Conservation (phyloP, 441 rosid species). For the Populus hybrid region DNA sequence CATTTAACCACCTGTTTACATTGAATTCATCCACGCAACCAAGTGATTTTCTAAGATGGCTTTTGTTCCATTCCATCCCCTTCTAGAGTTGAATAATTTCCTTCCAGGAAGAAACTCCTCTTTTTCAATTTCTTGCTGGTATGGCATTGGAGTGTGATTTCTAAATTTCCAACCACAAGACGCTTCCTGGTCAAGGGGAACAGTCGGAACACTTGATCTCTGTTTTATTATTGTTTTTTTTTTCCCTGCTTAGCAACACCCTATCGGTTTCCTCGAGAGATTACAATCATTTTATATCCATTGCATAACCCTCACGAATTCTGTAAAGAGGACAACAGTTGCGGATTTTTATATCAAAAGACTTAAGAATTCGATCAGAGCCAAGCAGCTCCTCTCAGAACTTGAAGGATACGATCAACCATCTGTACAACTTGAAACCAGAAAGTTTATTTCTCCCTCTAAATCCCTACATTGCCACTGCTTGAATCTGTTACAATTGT, state of each 20-base stretch:
- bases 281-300: not conserved
- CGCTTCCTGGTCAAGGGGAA: constrained; percentile 18
- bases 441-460: constrained; percentile 21
- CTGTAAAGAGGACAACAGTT: not conserved
- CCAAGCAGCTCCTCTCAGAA: constrained; percentile 14
- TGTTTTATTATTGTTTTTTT: not conserved
- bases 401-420: constrained; percentile 10
- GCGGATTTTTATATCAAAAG: not conserved
- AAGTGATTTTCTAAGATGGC: not conserved
- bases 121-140: not conserved
- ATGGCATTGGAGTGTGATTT: constrained; percentile 8
- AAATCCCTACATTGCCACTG: constrained; percentile 43
- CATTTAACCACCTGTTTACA: constrained; percentile 20
- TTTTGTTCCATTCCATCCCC: not conserved
- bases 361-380: constrained; percentile 12
- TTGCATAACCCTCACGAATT: not conserved
- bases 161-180: constrained; percentile 13
- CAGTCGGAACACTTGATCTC: constrained; percentile 17
- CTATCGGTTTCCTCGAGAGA: not conserved
- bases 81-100: not conserved
- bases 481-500: constrained; percentile 55
- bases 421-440: constrained; percentile 34
- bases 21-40: constrained; percentile 32
- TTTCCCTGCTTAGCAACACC: too few relatives aligned
- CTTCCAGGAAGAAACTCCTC: not conserved